These are phyloP conservation scores for Suillus hirtellus DNA, from an alignment of 768 basidiomycete genomes.

Conservation along the genomic window DNA sequence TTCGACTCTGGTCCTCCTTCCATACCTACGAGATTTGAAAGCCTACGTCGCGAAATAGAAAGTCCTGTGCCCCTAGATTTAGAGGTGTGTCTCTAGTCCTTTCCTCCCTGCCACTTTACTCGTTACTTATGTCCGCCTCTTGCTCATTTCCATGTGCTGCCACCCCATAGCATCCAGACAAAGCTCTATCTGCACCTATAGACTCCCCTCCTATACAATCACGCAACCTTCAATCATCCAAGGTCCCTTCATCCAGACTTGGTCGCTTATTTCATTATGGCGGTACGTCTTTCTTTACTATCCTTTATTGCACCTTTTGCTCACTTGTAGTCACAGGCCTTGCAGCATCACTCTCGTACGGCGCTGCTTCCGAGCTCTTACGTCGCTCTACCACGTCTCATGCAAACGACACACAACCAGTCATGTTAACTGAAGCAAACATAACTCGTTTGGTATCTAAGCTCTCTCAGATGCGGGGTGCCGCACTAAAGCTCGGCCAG, in stretches of 20 bases:
- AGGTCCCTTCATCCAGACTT: constrained; percentile 86
- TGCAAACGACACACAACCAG: constrained; percentile 40
- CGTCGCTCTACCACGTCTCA: constrained; percentile 58
- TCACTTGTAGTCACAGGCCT: constrained; percentile 56
- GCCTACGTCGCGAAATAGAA: neutral
- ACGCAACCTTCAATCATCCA: constrained; percentile 72
- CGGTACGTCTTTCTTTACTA: constrained; percentile 45
- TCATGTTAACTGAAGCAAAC: constrained; percentile 92
- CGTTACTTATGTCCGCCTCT: neutral
- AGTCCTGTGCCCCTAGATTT: neutral
- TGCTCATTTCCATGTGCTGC: neutral
- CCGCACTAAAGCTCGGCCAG: constrained; percentile 94
- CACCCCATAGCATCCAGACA: neutral
- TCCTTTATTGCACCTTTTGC: neutral
- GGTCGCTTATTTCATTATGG: constrained; percentile 95
- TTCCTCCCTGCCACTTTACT: neutral
- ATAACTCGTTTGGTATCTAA: constrained; percentile 87
- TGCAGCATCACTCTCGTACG: constrained; percentile 85
- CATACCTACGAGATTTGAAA: neutral
- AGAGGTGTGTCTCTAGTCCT: neutral
- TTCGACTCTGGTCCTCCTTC: neutral
- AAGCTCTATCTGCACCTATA: constrained; percentile 31
- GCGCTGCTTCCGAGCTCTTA: constrained; percentile 85
- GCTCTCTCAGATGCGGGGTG: constrained; percentile 94
- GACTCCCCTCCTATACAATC: constrained; percentile 36